Base-by-base conservation (phyloP, 1,284 basidiomycete genomes). In the Cutaneotrichosporon arboriforme region DNA sequence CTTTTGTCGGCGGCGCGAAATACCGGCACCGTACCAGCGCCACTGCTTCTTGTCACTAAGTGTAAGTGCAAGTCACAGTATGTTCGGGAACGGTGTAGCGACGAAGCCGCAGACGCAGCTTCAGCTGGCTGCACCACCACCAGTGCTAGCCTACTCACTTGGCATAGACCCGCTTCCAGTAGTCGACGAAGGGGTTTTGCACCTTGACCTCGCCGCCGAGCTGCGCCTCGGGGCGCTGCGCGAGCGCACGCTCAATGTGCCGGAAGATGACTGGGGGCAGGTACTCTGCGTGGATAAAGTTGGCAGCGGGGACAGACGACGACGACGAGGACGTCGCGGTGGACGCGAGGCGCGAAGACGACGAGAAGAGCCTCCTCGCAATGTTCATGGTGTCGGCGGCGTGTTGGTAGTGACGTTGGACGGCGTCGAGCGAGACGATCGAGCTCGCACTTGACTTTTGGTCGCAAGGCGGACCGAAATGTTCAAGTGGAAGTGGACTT, bases 101-200 rank as follows among this genome's bases (percentile, higher is more conserved):
- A n/a, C n/a, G n/a, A n/a, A n/a, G n/a, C n/a, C n/a, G n/a, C n/a
- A n/a, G n/a, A n/a, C n/a, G n/a, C n/a, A n/a, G n/a, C n/a, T n/a
- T n/a, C n/a, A n/a, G n/a, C n/a, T n/a, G n/a, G n/a, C n/a, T n/a
- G n/a, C n/a, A n/a, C n/a, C n/a, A n/a, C n/a, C n/a, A n/a, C n/a
- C n/a, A n/a, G n/a, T n/a, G n/a, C n/a, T n/a, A n/a, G n/a, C 26
- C 5, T 10, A 31, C 26, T 31, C 26, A 31, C 26, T 31, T 31
- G 26, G 26, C 26, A 10, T 31, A 31, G 7, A 31, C 26, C 7
- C 26, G 40, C 40, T 21, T 18, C 40, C 40, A 41, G 40, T 21
- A 41, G 40, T 15, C 23, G n/a, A 69, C n/a, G 55, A 70, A 72
- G 23, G 69, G 71, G 56, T 73, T 73, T 10, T 59, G 64, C 20